Percentiles rank a stretch among this genome's conserved stretches.
phyloP scores from a whole-genome alignment of 2,329 filamentous ascomycete species.

The Myotisia sp. region DNA sequence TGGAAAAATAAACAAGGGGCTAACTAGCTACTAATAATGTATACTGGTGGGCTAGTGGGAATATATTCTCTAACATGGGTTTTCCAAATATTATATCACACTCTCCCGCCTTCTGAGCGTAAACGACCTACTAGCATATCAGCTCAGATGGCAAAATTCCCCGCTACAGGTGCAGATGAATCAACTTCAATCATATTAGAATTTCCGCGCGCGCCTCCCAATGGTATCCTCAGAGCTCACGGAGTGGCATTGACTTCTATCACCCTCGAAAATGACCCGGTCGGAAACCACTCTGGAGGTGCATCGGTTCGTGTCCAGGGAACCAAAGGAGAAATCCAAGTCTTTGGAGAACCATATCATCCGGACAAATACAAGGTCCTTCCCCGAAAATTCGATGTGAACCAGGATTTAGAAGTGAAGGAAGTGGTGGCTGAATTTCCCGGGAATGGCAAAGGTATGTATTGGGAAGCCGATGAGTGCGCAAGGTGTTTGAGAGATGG shows the following conservation, averaged over 20 bases:
- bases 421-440: constrained; percentile 34
- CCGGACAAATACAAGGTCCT: constrained; percentile 54
- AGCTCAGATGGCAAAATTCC: constrained; percentile 56
- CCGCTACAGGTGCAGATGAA: constrained; percentile 61
- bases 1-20: neutral
- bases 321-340: constrained; percentile 66
- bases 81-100: constrained; percentile 76
- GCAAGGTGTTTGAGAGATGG: constrained; percentile 63
- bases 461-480: constrained; percentile 73
- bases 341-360: constrained; percentile 56
- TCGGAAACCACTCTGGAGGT: constrained; percentile 43
- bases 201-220: constrained; percentile 48
- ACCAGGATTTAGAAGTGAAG: constrained; percentile 27
- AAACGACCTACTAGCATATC: constrained; percentile 51
- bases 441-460: constrained; percentile 64
- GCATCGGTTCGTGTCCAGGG: constrained; percentile 69
- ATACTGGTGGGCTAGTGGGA: constrained; percentile 39
- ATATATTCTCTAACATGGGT: constrained; percentile 85
- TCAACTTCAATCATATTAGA: constrained; percentile 61
- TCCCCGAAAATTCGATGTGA: constrained; percentile 34
- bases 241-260: constrained; percentile 58
- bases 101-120: constrained; percentile 49
- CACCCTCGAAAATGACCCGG: constrained; percentile 47
- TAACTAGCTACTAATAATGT: neutral
- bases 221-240: constrained; percentile 42